Conservation (phyloP, 148 eudicot genomes). For the Gaultheria prostrata region DNA sequence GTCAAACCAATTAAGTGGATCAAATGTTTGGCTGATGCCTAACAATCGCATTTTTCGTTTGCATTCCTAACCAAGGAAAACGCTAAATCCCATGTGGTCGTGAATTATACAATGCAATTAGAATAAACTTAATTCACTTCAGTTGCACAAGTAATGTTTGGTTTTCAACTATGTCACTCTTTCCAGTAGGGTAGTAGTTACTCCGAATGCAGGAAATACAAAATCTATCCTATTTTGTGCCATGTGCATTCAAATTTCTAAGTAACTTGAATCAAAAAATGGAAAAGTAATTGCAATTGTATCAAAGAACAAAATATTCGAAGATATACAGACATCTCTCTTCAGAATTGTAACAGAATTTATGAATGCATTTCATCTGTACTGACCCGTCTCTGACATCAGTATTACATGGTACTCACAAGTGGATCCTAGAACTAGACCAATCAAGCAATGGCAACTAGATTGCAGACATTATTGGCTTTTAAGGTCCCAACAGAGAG, state of each 20-base stretch:
- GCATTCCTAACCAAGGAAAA: neutral
- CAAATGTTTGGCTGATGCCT: conserved; percentile 7
- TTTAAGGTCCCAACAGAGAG: neutral
- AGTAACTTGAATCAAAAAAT: neutral
- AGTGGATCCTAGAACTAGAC: neutral
- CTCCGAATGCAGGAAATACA: neutral
- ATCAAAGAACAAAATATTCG: neutral
- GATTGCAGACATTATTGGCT: neutral
- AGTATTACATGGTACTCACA: neutral
- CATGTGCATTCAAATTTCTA: neutral
- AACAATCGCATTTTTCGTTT: neutral
- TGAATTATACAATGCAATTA: neutral
- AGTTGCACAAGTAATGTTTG: neutral
- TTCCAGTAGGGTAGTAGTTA: neutral
- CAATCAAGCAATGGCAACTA: conserved; percentile 5
- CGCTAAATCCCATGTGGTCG: neutral
- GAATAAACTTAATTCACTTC: neutral
- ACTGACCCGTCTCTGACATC: neutral
- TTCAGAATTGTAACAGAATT: neutral
- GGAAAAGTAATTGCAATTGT: neutral
- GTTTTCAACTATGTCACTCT: neutral
- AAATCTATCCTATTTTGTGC: neutral
- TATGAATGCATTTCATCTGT: neutral
- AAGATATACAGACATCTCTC: too few relatives aligned
- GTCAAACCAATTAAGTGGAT: neutral